Evolutionary conservation across 352 stramenopile species (phyloP), one percentile per base, ranked within the genome.

Genomic region (Blastocystis sp.): DNA sequence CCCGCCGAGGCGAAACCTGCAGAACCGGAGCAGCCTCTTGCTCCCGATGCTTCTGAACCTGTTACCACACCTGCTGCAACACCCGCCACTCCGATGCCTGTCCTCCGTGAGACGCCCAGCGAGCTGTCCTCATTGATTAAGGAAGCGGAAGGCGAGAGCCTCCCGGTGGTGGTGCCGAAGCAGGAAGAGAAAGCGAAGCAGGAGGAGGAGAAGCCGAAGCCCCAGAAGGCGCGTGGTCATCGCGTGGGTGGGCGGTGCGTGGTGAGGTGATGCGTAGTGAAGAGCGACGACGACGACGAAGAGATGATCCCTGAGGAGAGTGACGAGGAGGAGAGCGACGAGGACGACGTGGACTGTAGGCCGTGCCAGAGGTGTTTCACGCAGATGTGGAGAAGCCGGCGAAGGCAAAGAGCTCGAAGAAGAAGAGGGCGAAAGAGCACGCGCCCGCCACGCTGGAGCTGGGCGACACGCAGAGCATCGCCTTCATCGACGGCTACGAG

Each of bases 401-500:
- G 21, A 45, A 41, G 34, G 14, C 45, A 34, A 65, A 48, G 28
- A 43, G 28, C 34, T 9, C 64, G 34, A 74, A 23, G 64, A 74
- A 74, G 64, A 74, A 53, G 43, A 74, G 34, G 64, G 21, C 1
- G n/a, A 74, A 74, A 14, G n/a, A 45, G n/a, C 21, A 45, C 23
- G 40, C 2, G 23, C 10, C 34, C 1, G 10, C 21, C 21, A 48
- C 40, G 5, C 5, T 38, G 23, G 21, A 34, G 28, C 34, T 74
- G 34, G 64, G 43, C 64, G 43, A 74, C 40, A 74, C 64, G 40
- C 41, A 52, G 23, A 23, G 23, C 40, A 41, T 62, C 45, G 74
- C 40, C 9, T 84, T 84, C 66, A 45, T 84, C 17, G 74, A 84
- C 66, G 74, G 74, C 41, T 84, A 67, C 48, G 74, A 84, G 28